Evolutionary conservation across 805 yeast species (phyloP).

Genomic region (Hanseniaspora thailandica): DNA sequence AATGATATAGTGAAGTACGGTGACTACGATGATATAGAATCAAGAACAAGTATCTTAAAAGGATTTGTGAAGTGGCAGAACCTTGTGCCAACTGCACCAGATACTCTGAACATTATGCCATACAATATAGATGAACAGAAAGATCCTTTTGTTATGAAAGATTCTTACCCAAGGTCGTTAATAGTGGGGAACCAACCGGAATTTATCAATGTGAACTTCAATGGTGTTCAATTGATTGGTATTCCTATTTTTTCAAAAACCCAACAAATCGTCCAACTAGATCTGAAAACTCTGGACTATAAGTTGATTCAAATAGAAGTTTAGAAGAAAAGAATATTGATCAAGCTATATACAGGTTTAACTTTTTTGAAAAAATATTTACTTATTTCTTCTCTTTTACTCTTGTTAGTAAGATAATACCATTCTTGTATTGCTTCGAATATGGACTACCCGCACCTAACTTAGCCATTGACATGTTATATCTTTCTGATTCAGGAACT

Average conservation of each 20-base stretch:
- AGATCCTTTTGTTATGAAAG: constrained; percentile 69
- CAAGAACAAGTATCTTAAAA: constrained; percentile 47
- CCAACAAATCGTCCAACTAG: neutral
- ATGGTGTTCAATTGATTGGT: constrained; percentile 43
- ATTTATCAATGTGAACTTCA: constrained; percentile 36
- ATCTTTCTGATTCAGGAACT: neutral
- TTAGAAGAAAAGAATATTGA: neutral
- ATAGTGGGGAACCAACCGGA: constrained; percentile 73
- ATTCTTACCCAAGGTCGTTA: constrained; percentile 74
- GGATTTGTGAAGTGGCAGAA: constrained; percentile 73
- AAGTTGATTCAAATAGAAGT: neutral
- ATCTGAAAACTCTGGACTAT: neutral
- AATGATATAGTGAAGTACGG: constrained; percentile 62
- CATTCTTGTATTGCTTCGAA: constrained; percentile 2
- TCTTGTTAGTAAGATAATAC: neutral
- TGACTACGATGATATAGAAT: constrained; percentile 21
- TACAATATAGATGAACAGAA: constrained; percentile 35
- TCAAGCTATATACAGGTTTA: neutral
- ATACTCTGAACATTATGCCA: constrained; percentile 85
- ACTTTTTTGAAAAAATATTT: neutral
- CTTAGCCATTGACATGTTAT: neutral
- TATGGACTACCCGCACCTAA: constrained; percentile 5
- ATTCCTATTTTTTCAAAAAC: constrained; percentile 50
- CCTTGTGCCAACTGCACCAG: constrained; percentile 89
- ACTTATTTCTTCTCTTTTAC: neutral